Base-by-base conservation (phyloP, 768 basidiomycete species). In the Suillus subalutaceus region DNA sequence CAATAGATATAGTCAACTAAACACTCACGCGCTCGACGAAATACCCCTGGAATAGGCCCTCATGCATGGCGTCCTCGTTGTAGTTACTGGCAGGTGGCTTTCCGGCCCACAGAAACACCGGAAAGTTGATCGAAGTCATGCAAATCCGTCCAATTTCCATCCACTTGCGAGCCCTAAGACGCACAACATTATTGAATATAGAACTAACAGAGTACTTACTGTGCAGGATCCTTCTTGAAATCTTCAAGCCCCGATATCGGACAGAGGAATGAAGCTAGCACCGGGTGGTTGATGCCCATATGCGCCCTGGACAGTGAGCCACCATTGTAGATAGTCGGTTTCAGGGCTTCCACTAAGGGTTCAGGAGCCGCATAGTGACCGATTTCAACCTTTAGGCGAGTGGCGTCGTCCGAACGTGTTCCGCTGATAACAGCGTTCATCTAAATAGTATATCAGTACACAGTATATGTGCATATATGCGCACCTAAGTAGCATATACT, bases 281-380 rank as follows among this genome's bases (percentile, higher is more conserved):
- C 63, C 1, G 53, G 59, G 41, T 67, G 66, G 8, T 67, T 67
- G 2, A 67, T 23, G n/a, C 66, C 63, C 48, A 67, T 38, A 15
- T 37, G 57, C 30, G 16, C 23, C 50, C 23, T 50, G 0, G 50
- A 50, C 23, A 50, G 50, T 3, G 50, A 50, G 12, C 50, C 23
- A 3, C 57, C 59, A n/a, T 52, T 23, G 20, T 30, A 32, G 13
- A 68, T 65, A 0, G 67, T 58, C 0, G 60, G 67, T 0, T 16
- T 15, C 4, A 68, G 6, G 0, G 32, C 6, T 13, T 58, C 30
- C 5, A 8, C 13, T 2, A 16, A 6, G 2, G 64, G 67, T 12
- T 68, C 50, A 3, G 59, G 53, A 0, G 55, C 52, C 3, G 44
- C 61, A 40, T 68, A 68, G 35, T 12, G n/a, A 0, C 35, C 12